These are phyloP conservation scores for Entamoeba histolytica DNA, from an alignment of 208 protist genomes.

Conservation along the genomic window DNA sequence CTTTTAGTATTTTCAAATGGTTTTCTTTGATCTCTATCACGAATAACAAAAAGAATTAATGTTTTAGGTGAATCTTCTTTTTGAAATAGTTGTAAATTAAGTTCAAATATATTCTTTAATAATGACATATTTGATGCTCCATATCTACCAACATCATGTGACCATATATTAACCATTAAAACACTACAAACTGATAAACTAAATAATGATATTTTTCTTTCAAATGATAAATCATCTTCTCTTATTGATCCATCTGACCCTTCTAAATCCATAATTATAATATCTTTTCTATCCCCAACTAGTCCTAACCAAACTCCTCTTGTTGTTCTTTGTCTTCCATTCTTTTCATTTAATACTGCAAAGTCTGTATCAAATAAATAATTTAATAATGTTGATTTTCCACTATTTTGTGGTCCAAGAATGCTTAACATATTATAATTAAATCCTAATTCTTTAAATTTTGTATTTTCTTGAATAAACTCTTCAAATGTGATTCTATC, in stretches of 20 bases:
- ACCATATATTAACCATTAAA: constrained; percentile 15
- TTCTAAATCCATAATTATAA: constrained; percentile 6
- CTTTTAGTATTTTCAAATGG: not conserved
- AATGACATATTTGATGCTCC: not conserved
- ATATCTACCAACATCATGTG: not conserved
- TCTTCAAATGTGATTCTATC: not conserved
- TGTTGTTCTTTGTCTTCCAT: constrained; percentile 4
- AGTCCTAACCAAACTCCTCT: not conserved
- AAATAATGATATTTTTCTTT: constrained; percentile 1
- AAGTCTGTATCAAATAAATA: constrained; percentile 10
- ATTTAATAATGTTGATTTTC: constrained; percentile 17
- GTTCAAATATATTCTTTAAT: not conserved
- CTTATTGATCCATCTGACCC: constrained; percentile 3
- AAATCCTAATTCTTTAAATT: not conserved
- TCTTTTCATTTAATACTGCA: not conserved
- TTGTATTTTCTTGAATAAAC: not conserved
- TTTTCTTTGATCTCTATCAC: not conserved
- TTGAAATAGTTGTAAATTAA: not conserved
- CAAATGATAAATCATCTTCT: not conserved
- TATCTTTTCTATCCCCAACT: not conserved
- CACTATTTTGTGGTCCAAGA: constrained; percentile 3
- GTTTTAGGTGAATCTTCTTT: not conserved
- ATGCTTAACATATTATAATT: constrained; percentile 6
- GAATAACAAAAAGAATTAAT: not conserved
- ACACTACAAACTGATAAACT: not conserved